Conservation (phyloP, 1,284 basidiomycete species). For the Cutaneotrichosporon sp. region DNA sequence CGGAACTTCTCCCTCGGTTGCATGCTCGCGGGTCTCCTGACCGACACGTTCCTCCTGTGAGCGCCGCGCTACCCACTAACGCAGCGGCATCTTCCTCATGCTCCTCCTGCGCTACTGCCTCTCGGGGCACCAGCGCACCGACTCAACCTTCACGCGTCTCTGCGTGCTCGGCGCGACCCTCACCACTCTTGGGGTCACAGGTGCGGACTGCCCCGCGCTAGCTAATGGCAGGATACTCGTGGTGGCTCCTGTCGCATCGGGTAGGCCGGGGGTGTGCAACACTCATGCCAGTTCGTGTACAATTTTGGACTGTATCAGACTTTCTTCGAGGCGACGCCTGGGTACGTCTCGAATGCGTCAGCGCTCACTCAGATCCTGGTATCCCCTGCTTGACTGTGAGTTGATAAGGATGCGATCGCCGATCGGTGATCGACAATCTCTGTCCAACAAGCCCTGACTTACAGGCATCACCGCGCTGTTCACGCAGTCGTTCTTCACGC, state of each 20-base stretch:
- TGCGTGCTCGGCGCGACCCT: not conserved
- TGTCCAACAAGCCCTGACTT: too few species aligned
- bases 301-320: slow-evolving; percentile 27
- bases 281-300: slow-evolving; percentile 29
- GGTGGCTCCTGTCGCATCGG: not conserved
- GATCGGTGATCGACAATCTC: too few species aligned
- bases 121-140: slow-evolving; percentile 25
- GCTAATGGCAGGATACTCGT: not conserved
- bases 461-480: slow-evolving; percentile 6
- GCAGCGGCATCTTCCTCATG: slow-evolving; percentile 29
- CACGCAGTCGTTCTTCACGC: slow-evolving; percentile 40
- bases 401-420: too few species aligned
- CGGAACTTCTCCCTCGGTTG: not conserved
- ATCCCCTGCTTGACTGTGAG: slow-evolving; percentile 26
- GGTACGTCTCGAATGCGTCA: not conserved
- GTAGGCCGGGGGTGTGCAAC: too few species aligned
- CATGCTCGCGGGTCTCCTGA: slow-evolving; percentile 23
- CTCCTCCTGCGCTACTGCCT: slow-evolving; percentile 26
- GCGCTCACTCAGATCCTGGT: slow-evolving; percentile 23
- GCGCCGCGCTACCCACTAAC: slow-evolving; percentile 4
- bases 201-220: too few species aligned
- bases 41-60: slow-evolving; percentile 31
- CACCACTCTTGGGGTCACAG: not conserved
- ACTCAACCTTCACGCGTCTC: slow-evolving; percentile 24
- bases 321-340: slow-evolving; percentile 20